Base-by-base conservation (phyloP, 768 basidiomycete species). In the Boletus eberwhitei region DNA sequence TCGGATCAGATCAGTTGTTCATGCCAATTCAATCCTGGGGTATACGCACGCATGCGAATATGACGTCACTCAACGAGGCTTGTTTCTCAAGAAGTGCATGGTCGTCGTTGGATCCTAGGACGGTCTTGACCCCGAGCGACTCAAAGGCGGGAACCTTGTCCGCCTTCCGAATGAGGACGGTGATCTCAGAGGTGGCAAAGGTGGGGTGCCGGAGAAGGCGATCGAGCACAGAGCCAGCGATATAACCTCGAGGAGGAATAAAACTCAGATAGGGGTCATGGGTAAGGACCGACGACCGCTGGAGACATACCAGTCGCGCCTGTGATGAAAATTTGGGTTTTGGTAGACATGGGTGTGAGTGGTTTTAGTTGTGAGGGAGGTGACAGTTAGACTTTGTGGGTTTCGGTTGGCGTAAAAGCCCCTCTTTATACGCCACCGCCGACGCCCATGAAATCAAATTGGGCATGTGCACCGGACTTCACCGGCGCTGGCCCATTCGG, bases 71-170 rank as follows among this genome's bases (percentile, higher is more conserved):
- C 39, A 72, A 69, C 2, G 76, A 74, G 0, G 77, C 74, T 8
- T 78, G 66, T 22, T 73, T 65, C 58, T 77, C 77, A 8, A 86
- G 59, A 14, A 80, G 58, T 1, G 58, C 62, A 2, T 60, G 48
- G 58, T 84, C 80, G 11, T 68, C 60, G 59, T 79, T 73, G 3
- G 81, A 79, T 8, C 83, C 83, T 21, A 74, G 12, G 12, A 69
- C 48, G 3, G 72, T 47, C 35, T 64, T 68, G 39, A 71, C 38
- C 8, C 65, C 68, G 35, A 71, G 38, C 2, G 61, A 58, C 38
- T 66, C 49, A 2, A 73, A 52, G 11, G 22, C 39, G 4, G 58
- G 4, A 2, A 22, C 54, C 37, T 68, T 68, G 19, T 66, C 58
- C 7, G 71, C 64, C 47, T 68, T 73, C 7, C 74, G 66, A 4